These are phyloP conservation scores for Glarea lozoyensis DNA, from an alignment of 495 filamentous ascomycete species.

Conservation along the genomic window DNA sequence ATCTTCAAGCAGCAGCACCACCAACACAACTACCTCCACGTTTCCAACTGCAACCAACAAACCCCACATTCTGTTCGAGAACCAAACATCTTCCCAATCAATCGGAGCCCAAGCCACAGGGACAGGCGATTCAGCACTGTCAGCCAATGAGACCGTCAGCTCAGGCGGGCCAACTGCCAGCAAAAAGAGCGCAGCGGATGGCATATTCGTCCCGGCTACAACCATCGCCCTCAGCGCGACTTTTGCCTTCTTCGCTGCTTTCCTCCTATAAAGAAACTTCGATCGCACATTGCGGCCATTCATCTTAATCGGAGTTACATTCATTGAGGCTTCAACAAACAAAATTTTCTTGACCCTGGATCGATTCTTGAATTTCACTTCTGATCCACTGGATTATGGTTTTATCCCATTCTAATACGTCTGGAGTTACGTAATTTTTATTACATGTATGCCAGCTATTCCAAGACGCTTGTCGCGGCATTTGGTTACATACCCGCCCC, in stretches of 20 bases:
- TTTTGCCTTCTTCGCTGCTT: conserved; percentile 9
- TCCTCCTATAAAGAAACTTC: conserved; percentile 8
- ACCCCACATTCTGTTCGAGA: conserved; percentile 17
- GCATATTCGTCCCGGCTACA: conserved; percentile 5
- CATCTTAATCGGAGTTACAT: neutral
- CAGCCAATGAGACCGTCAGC: neutral
- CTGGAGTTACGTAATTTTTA: conserved; percentile 22
- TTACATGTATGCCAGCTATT: neutral
- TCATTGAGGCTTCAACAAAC: neutral
- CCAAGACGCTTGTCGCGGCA: neutral
- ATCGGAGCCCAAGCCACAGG: neutral
- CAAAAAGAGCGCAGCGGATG: conserved; percentile 9
- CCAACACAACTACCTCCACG: conserved; percentile 1
- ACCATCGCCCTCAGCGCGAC: conserved; percentile 6
- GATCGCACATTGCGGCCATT: no score
- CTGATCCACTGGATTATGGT: conserved; percentile 4
- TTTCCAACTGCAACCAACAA: conserved; percentile 5
- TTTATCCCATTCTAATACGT: conserved; percentile 18
- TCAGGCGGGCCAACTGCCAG: neutral
- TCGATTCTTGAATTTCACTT: neutral
- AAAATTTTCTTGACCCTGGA: neutral
- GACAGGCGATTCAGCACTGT: neutral
- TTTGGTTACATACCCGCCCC: neutral
- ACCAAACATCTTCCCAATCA: conserved; percentile 3
- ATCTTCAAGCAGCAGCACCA: neutral